Evolutionary conservation across 192 early-diverging fungal genomes (phyloP), one percentile per base, ranked within the genome.

Genomic region (Haplosporangium gracile): DNA sequence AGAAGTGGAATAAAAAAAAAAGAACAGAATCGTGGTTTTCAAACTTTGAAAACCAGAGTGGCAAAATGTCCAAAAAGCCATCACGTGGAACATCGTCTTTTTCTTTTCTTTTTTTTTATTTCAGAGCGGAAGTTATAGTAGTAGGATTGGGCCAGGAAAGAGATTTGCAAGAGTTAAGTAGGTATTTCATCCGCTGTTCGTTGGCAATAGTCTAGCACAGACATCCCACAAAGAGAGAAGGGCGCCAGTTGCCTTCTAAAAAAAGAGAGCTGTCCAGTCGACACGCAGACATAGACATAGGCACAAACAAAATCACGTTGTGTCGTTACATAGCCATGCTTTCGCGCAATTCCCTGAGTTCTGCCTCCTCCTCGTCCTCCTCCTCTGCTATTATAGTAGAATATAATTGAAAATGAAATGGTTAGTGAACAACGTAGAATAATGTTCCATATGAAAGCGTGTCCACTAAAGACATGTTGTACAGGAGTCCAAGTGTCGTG

Each of bases 301-400:
- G 16, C 13, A 15, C 43, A 7, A 43, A 15, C 24, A 13, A 68
- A 9, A 57, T 11, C 13, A 1, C 15, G 6, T 11, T 26, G 55
- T 11, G n/a, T 22, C 24, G 34, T 65, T 91, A 94, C 83, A 97
- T 91, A 39, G 94, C 94, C 96, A 97, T 97, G 69, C 90, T 91
- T 42, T 95, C 94, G 75, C 92, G 90, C 65, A 97, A 87, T 72
- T 93, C 94, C 73, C 92, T 92, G 47, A 97, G 89, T 81, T 97
- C 96, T n/a, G 92, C 95, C 69, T 97, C 96, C 65, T 96, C 95
- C 75, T 97, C 96, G 76, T 95, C 89, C 60, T 91, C 88, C 40
- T 79, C 84, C 51, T 82, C 88, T 87, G 42, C 72, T 49, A 49
- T 32, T 53, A 26, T 34, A 24, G 20, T 20, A 32, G 5, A 16